Conservation (phyloP, 2,329 filamentous ascomycete genomes). For the Alternaria ventricosa region DNA sequence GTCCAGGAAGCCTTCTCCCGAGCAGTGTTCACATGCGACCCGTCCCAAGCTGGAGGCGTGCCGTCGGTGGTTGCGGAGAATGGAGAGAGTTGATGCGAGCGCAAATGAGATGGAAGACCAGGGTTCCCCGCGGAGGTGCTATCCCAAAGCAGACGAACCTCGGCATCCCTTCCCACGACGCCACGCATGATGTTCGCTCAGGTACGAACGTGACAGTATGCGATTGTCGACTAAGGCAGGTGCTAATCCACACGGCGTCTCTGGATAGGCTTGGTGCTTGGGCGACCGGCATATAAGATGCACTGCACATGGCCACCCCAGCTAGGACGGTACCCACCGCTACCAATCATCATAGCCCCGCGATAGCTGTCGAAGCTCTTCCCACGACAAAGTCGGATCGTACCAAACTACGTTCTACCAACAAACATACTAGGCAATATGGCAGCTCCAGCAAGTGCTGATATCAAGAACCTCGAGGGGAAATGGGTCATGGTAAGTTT, state of each 20-base stretch:
- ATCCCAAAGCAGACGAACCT: conserved; percentile 24
- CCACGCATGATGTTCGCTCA: conserved; percentile 7
- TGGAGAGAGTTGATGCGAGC: not conserved
- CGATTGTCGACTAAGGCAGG: conserved; percentile 22
- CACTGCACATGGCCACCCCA: not conserved
- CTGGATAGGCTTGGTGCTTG: conserved; percentile 13
- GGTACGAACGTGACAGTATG: conserved; percentile 15
- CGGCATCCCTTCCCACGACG: conserved; percentile 16
- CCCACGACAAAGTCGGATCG: not conserved
- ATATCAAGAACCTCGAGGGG: conserved; percentile 47
- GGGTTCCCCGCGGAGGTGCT: conserved; percentile 24
- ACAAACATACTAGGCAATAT: conserved; percentile 27
- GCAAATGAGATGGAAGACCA: conserved; percentile 1
- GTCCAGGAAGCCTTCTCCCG: not conserved
- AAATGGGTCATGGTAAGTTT: conserved; percentile 48
- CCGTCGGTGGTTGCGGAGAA: not conserved
- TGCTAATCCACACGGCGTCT: conserved; percentile 15
- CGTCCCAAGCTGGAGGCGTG: not conserved
- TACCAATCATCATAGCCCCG: conserved; percentile 5
- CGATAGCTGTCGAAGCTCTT: conserved; percentile 3
- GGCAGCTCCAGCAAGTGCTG: conserved; percentile 46
- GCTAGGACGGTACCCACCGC: not conserved
- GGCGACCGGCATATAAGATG: conserved; percentile 20
- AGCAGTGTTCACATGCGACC: not conserved
- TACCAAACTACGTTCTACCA: not conserved